phyloP scores from a whole-genome alignment of 495 filamentous ascomycete genomes.

The Aspergillus mulundensis region DNA sequence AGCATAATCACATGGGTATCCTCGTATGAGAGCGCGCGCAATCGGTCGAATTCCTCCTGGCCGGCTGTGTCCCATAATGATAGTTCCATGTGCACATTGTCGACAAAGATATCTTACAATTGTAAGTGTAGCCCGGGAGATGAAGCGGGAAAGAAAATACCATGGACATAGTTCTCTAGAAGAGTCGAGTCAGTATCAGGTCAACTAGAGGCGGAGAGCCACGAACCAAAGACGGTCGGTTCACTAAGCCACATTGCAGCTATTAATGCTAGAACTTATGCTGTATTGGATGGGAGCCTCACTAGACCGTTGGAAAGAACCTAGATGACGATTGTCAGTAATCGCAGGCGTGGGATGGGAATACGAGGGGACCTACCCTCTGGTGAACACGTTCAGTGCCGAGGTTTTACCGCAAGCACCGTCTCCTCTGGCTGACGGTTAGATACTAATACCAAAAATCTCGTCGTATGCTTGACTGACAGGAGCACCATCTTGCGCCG shows the following conservation, averaged over 20 bases:
- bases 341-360: conserved; percentile 9
- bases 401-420: conserved; percentile 98
- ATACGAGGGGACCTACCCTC: conserved; percentile 61
- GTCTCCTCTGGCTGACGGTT: conserved; percentile 64
- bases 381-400: conserved; percentile 94
- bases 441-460: conserved; percentile 6
- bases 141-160: conserved; percentile 43
- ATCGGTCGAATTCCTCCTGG: conserved; percentile 97
- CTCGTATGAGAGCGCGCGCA: conserved; percentile 93
- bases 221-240: conserved; percentile 86
- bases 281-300: conserved; percentile 28
- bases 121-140: conserved; percentile 10
- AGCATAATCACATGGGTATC: conserved; percentile 98
- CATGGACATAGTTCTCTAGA: conserved; percentile 95
- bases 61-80: conserved; percentile 98
- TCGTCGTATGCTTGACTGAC: conserved; percentile 50
- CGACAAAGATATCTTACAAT: conserved; percentile 86
- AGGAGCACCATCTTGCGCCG: conserved; percentile 97
- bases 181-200: conserved; percentile 25
- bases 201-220: conserved; percentile 3
- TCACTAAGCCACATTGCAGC: conserved; percentile 49
- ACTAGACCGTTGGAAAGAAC: conserved; percentile 97
- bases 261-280: conserved; percentile 25
- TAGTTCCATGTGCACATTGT: conserved; percentile 91
- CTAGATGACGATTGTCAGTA: conserved; percentile 41